A percentile compares a stretch with the other conserved stretches of the same genome.
phyloP scores from a whole-genome alignment of 148 eudicot genomes.

The Arctostaphylos glauca region DNA sequence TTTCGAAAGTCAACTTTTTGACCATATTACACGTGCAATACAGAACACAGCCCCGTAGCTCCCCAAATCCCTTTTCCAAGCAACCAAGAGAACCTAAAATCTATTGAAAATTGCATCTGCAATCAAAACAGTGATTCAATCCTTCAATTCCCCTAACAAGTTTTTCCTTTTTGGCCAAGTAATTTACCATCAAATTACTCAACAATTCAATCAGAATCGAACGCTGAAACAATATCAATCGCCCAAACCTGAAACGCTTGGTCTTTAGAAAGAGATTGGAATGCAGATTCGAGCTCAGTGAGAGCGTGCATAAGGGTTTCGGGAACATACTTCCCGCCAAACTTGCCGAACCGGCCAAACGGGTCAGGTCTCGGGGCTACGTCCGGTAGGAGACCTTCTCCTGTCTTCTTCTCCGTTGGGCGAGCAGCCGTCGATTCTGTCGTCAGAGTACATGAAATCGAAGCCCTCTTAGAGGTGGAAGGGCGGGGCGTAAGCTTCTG shows the following conservation, averaged over 20 bases:
- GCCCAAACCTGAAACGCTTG: slow-evolving; percentile 62
- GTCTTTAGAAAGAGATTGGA: slow-evolving; percentile 53
- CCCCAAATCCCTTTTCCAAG: background rate
- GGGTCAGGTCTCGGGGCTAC: slow-evolving; percentile 60
- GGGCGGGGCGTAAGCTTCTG: slow-evolving; percentile 19
- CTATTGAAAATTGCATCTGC: background rate
- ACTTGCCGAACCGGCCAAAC: slow-evolving; percentile 86
- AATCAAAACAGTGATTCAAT: background rate
- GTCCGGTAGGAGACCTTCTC: slow-evolving; percentile 16
- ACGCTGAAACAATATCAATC: background rate
- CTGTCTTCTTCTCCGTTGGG: slow-evolving; percentile 11
- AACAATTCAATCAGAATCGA: background rate
- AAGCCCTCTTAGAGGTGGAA: slow-evolving; percentile 5
- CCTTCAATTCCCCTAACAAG: background rate
- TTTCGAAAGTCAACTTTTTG: too few relatives aligned
- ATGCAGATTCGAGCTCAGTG: slow-evolving; percentile 72
- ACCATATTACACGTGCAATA: too few relatives aligned
- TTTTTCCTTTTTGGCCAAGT: too few relatives aligned
- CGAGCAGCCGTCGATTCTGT: slow-evolving; percentile 18
- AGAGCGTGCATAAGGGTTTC: slow-evolving; percentile 95
- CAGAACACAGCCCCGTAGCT: too few relatives aligned
- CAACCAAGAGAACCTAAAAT: background rate
- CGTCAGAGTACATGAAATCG: slow-evolving; percentile 43
- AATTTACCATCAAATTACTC: too few relatives aligned
- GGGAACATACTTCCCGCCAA: slow-evolving; percentile 93